Percentiles rank a stretch among this genome's conserved stretches.
phyloP scores from a whole-genome alignment of 495 filamentous ascomycete genomes.

The Mytilinidion resinicola region DNA sequence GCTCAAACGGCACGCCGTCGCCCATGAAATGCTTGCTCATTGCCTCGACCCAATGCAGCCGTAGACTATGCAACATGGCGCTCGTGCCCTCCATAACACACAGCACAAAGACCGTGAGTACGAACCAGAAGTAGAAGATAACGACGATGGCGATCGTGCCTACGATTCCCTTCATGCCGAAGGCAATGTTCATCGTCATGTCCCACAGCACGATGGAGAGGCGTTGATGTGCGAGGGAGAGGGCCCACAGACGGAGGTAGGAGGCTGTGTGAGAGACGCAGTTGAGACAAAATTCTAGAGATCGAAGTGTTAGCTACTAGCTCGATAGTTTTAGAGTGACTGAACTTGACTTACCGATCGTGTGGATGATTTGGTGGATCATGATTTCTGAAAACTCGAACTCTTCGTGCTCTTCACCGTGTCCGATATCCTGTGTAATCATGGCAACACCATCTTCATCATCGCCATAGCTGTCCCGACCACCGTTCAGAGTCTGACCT shows the following conservation, averaged over 20 bases:
- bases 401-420: constrained; percentile 80
- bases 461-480: constrained; percentile 67
- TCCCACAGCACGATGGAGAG: constrained; percentile 92
- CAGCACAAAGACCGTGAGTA: constrained; percentile 70
- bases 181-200: constrained; percentile 82
- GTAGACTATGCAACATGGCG: constrained; percentile 88
- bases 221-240: constrained; percentile 96
- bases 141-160: constrained; percentile 75
- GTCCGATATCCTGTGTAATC: constrained; percentile 77
- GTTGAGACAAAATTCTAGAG: constrained; percentile 91
- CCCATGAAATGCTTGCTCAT: constrained; percentile 99
- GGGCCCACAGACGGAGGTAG: constrained; percentile 95
- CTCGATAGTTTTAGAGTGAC: neutral
- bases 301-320: constrained; percentile 6
- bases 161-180: constrained; percentile 55
- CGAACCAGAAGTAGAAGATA: constrained; percentile 82
- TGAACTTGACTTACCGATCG: constrained; percentile 64
- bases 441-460: constrained; percentile 85
- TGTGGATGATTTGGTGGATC: constrained; percentile 99
- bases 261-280: constrained; percentile 98
- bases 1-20: constrained; percentile 81
- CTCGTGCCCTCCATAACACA: constrained; percentile 80
- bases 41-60: constrained; percentile 99
- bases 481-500: constrained; percentile 47
- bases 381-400: constrained; percentile 95